Percentiles rank a stretch among this genome's conserved stretches.
Evolutionary conservation across 441 rosid species (phyloP).

Genomic region (Adansonia grandidieri): DNA sequence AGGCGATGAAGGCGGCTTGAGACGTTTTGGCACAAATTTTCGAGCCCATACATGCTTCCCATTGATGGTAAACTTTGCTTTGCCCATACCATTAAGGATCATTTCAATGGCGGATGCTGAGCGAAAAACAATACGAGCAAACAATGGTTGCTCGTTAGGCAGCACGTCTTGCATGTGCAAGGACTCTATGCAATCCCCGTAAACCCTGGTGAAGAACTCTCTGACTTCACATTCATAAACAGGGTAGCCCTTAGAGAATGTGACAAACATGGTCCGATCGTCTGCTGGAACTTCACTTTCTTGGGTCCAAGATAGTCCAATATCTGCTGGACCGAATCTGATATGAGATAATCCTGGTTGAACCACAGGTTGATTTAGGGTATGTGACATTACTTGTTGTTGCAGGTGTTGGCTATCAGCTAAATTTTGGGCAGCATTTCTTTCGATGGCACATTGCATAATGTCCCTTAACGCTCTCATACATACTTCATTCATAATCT

Average conservation of each 20-base stretch:
- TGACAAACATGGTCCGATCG: slow-evolving; percentile 53
- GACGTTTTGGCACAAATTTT: slow-evolving; percentile 49
- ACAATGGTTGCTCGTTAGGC: slow-evolving; percentile 43
- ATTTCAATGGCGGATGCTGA: slow-evolving; percentile 27
- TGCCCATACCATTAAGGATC: slow-evolving; percentile 40
- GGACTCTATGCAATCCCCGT: slow-evolving; percentile 59
- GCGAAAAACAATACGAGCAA: slow-evolving; percentile 48
- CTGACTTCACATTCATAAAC: slow-evolving; percentile 53
- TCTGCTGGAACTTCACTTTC: slow-evolving; percentile 32
- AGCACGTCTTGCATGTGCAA: slow-evolving; percentile 57
- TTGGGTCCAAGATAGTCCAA: background rate
- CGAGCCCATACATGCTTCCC: slow-evolving; percentile 70
- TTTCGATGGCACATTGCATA: slow-evolving; percentile 42
- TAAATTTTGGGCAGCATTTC: slow-evolving; percentile 33
- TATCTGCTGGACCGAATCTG: background rate
- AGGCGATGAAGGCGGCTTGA: background rate
- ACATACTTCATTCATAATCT: slow-evolving; percentile 40
- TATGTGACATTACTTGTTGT: slow-evolving; percentile 6
- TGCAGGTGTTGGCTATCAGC: background rate
- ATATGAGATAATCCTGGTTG: slow-evolving; percentile 4
- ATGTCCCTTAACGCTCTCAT: slow-evolving; percentile 45
- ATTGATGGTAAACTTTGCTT: slow-evolving; percentile 56
- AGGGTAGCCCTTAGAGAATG: slow-evolving; percentile 60
- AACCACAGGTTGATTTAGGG: background rate
- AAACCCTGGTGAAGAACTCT: slow-evolving; percentile 42